Percentiles rank a stretch among this genome's conserved stretches.
Conservation (phyloP, 2,329 filamentous ascomycete species). For the Phialophora expanda region DNA sequence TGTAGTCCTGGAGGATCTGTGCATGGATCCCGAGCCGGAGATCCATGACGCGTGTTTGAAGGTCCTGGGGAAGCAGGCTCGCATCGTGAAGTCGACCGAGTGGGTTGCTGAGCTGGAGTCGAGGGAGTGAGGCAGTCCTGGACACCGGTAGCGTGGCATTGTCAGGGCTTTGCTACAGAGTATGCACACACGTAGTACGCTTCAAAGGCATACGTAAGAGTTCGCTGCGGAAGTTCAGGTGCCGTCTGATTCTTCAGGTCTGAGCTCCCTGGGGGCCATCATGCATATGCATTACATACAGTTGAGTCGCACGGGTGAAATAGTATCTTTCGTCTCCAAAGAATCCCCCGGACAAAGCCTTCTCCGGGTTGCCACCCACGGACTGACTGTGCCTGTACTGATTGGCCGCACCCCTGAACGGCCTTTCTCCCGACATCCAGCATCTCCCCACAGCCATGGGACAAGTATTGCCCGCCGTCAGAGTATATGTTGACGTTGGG, state of each 20-base stretch:
- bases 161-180: too few relatives aligned
- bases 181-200: too few relatives aligned
- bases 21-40: constrained; percentile 4
- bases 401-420: background rate
- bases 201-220: too few relatives aligned
- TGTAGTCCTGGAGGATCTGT: constrained; percentile 23
- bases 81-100: constrained; percentile 2
- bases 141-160: too few relatives aligned
- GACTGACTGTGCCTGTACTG: background rate
- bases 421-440: background rate
- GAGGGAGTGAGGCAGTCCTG: background rate
- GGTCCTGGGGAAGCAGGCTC: constrained; percentile 21
- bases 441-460: too few relatives aligned
- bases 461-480: background rate
- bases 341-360: background rate
- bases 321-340: background rate
- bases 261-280: too few relatives aligned
- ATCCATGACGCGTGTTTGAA: constrained; percentile 15
- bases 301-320: background rate
- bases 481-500: background rate
- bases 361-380: background rate
- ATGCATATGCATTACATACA: background rate
- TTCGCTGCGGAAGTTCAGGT: background rate
- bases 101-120: constrained; percentile 12
- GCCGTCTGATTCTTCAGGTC: background rate